Base-by-base conservation (phyloP, 768 basidiomycete species). In the Auriscalpium microsporum region DNA sequence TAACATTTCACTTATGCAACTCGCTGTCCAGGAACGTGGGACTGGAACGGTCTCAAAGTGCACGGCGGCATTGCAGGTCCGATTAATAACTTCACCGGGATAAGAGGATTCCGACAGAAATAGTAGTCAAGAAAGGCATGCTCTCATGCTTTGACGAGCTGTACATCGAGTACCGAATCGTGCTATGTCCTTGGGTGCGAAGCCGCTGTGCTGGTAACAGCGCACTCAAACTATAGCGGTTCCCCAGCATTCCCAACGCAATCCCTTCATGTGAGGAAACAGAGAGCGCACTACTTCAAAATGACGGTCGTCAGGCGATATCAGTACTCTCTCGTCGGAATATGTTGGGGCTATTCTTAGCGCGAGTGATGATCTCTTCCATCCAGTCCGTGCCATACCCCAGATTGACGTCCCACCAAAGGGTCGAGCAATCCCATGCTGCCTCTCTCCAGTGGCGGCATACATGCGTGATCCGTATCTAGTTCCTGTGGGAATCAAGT, bases 11-110 rank as follows among this genome's bases (percentile, higher is more conserved):
- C 14, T 11, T 44, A 10, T 40, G 10, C 38, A 10, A 40, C 10
- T 37, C 7, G 17, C 23, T 16, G 17, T 3, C 23, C 45, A 77
- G 78, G 78, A 5, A 65, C 62, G 0, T 83, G 81, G 80, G 64
- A 79, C 60, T 83, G 80, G 79, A 62, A 74, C 5, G 65, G 64
- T 14, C 69, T 84, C 53, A 65, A 64, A 38, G 70, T 73, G 21
- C 65, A 67, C 1, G 82, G 82, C 2, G 81, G 80, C 16, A 55
- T 65, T 23, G 63, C 62, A 54, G 78, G 80, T 8, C 52, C 56
- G 19, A 64, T 66, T 46, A 28, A 7, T 16, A 54, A 54, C 33
- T 54, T 46, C 53, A 37, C 13, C 21, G 53, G 45, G 17, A 54
- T 54, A 17, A 8, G 10, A 21, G 35, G 35, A 19, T 53, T 53